Conservation (phyloP, 148 eudicot species). For the Fagopyrum homotropicum region DNA sequence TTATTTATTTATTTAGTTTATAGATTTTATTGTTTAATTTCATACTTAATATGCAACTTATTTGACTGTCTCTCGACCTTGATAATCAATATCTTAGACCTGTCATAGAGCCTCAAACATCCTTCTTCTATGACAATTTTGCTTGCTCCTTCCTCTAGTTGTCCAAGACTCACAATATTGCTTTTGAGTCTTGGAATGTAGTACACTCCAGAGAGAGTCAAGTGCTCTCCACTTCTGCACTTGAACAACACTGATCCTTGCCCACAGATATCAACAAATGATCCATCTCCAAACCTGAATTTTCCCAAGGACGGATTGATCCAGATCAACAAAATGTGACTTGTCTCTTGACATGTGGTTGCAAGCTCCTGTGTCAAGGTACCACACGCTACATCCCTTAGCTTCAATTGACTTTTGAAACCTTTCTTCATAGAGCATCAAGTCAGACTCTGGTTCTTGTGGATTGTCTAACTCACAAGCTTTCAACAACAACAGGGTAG, state of each 20-base stretch:
- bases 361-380: not conserved
- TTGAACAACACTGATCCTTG: not conserved
- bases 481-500: not conserved
- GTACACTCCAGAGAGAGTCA: not conserved
- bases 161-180: not conserved
- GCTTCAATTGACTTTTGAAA: not conserved
- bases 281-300: not conserved
- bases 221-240: not conserved
- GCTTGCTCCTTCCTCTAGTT: not conserved
- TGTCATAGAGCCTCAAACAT: not conserved
- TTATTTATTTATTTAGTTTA: too few species aligned
- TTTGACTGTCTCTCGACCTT: not conserved
- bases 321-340: not conserved
- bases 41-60: not conserved
- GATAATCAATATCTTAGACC: not conserved
- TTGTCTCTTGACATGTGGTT: not conserved
- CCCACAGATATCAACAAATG: not conserved
- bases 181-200: not conserved
- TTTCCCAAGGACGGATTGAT: not conserved
- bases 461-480: not conserved
- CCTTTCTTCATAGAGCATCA: not conserved
- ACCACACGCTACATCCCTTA: not conserved
- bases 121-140: not conserved
- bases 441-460: not conserved
- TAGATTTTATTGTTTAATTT: too few species aligned